phyloP scores from a whole-genome alignment of 441 rosid species.

The Jatropha multifida region DNA sequence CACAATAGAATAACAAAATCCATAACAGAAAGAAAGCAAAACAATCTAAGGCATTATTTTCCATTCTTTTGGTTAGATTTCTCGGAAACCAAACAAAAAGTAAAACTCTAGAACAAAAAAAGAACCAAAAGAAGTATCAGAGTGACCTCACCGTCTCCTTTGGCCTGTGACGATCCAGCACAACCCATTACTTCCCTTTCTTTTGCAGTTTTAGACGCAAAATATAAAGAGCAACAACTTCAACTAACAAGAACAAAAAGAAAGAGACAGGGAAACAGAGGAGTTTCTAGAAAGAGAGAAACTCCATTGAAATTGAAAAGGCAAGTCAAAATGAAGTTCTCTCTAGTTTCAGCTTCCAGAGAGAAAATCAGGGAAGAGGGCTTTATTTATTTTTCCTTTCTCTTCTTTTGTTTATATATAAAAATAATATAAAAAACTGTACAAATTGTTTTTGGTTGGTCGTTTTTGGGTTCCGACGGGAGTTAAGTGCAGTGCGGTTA shows the following conservation, averaged over 20 bases:
- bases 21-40: not conserved
- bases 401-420: not conserved
- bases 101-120: not conserved
- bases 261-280: not conserved
- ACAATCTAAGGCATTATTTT: not conserved
- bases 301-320: not conserved
- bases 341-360: not conserved
- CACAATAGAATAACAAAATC: not conserved
- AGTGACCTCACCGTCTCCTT: slow-evolving; percentile 46
- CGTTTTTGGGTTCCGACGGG: not conserved
- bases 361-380: not conserved
- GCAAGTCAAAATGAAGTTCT: slow-evolving; percentile 15
- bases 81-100: not conserved
- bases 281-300: not conserved
- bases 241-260: not conserved
- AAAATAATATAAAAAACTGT: too few relatives aligned
- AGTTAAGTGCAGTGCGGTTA: not conserved
- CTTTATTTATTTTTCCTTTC: not conserved
- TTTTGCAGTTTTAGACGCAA: not conserved
- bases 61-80: not conserved
- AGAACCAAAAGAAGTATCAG: not conserved
- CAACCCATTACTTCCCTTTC: slow-evolving; percentile 55
- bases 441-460: not conserved
- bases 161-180: slow-evolving; percentile 66
- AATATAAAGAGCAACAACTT: not conserved